Base-by-base conservation (phyloP, 2,329 filamentous ascomycete genomes). In the Botryotinia narcissicola region DNA sequence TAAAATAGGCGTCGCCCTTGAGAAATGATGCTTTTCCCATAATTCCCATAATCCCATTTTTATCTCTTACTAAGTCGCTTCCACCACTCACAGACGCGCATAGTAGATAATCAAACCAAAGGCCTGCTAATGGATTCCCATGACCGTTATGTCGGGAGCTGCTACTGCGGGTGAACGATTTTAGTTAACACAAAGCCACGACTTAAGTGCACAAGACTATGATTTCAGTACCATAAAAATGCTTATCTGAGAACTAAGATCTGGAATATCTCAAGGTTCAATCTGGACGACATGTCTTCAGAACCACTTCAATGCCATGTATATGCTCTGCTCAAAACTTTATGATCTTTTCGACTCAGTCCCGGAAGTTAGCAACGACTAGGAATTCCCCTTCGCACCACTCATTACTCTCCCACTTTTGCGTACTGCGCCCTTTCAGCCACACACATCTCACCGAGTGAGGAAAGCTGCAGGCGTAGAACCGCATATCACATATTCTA, bases 121-220 rank as follows among this genome's bases (percentile, higher is more conserved):
- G 29, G 51, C 70, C 62, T 72, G 70, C 64, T 68, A 54, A 72
- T 68, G 62, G 62, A 72, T 72, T 72, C 70, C 70, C 70, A 72
- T 72, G 62, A 72, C 70, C 70, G 70, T 72, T 72, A 72, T 68
- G 51, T 68, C 62, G 70, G 70, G 70, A 72, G 70, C 62, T 68
- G 64, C 70, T 72, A 72, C 70, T 72, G 70, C 70, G 70, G 70
- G 70, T 72, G 62, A 68, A 72, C 70, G 51, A 72, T 72, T 72
- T 72, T 72, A 72, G 70, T 72, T 20, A 42, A 59, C 62, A 44
- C n/a, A 42, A 68, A 60, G 70, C 70, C 62, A 72, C 51, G 70
- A 72, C 70, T 44, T 60, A 68, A 48, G 64, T 68, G 70, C 70
- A 72, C 62, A 68, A 60, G 51, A 59, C 54, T 72, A 67, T 42